These are phyloP conservation scores for Globisporangium echinulatum DNA, from an alignment of 352 stramenopile species.

Conservation along the genomic window DNA sequence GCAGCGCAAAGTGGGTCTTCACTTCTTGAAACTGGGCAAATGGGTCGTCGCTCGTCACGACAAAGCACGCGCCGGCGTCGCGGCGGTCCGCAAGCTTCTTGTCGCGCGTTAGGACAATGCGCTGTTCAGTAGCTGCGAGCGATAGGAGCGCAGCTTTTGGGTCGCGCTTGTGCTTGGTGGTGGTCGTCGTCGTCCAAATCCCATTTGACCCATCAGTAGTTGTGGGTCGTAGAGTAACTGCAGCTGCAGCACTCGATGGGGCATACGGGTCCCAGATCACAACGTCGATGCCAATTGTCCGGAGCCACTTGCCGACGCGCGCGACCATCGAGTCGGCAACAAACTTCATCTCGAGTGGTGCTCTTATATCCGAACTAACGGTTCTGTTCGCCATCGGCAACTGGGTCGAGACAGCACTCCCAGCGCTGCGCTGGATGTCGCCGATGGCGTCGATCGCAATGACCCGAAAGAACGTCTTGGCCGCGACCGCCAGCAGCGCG, in stretches of 20 bases:
- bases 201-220: too few relatives aligned
- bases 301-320: constrained; percentile 62
- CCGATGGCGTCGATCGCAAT: constrained; percentile 27
- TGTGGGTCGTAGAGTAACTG: background rate
- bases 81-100: constrained; percentile 63
- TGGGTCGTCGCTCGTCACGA: constrained; percentile 63
- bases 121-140: constrained; percentile 45
- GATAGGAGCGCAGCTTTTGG: constrained; percentile 41
- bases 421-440: constrained; percentile 36
- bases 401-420: constrained; percentile 8
- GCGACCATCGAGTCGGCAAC: constrained; percentile 69
- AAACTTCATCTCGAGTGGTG: constrained; percentile 32
- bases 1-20: constrained; percentile 58
- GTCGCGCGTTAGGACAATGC: constrained; percentile 72
- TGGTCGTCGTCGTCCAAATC: too few relatives aligned
- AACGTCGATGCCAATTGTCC: constrained; percentile 69
- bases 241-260: constrained; percentile 19
- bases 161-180: constrained; percentile 15
- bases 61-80: constrained; percentile 67
- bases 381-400: background rate
- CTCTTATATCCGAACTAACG: background rate
- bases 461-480: constrained; percentile 35
- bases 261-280: constrained; percentile 55
- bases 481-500: constrained; percentile 32
- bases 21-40: constrained; percentile 75